Conservation (phyloP, 441 rosid genomes). For the Gossypium lobatum region DNA sequence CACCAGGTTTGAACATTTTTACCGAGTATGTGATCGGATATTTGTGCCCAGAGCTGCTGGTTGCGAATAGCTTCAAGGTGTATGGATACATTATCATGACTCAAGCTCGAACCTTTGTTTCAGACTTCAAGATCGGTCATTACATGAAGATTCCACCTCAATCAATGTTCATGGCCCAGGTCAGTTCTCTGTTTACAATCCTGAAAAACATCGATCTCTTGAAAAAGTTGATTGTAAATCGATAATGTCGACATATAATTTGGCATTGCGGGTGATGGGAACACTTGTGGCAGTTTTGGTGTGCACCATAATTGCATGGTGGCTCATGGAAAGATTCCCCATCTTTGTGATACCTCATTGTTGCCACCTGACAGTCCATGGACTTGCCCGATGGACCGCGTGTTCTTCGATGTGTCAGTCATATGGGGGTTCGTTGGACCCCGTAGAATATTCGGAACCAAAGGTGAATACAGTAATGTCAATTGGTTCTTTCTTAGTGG, state of each 20-base stretch:
- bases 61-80: conserved; percentile 83
- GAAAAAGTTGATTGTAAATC: neutral
- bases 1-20: conserved; percentile 62
- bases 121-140: conserved; percentile 71
- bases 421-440: conserved; percentile 83
- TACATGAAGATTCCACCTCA: conserved; percentile 90
- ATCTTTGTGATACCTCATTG: conserved; percentile 48
- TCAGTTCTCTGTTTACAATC: conserved; percentile 11
- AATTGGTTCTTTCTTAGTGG: conserved; percentile 75
- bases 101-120: conserved; percentile 58
- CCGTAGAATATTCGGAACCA: conserved; percentile 58
- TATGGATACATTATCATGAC: conserved; percentile 73
- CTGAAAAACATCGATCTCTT: neutral
- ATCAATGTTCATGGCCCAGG: conserved; percentile 79
- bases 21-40: conserved; percentile 74
- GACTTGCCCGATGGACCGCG: conserved; percentile 59
- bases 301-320: conserved; percentile 61
- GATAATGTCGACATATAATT: neutral
- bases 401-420: conserved; percentile 67
- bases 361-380: conserved; percentile 57
- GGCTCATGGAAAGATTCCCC: conserved; percentile 55
- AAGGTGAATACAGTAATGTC: conserved; percentile 51
- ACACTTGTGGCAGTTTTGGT: conserved; percentile 42
- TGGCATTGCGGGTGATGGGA: conserved; percentile 46
- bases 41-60: conserved; percentile 67